Percentiles rank a stretch among this genome's conserved stretches.
These are phyloP conservation scores for Cytospora mali DNA, from an alignment of 2,329 filamentous ascomycete species.

Conservation along the genomic window DNA sequence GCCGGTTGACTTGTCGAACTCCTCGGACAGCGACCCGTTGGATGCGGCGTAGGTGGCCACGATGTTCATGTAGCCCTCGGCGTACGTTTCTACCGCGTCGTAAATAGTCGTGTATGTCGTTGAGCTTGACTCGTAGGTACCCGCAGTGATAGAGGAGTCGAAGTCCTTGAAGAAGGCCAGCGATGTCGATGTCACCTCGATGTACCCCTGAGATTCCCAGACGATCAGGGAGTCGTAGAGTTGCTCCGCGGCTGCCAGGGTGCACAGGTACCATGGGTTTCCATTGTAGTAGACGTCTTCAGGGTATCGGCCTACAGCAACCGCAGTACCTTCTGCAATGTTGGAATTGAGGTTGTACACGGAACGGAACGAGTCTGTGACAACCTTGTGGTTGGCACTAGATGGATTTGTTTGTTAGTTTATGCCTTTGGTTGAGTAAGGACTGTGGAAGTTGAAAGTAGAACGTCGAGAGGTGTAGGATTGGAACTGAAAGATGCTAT, in stretches of 20 bases:
- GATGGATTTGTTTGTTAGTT: neutral
- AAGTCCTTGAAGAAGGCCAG: slow-evolving; percentile 73
- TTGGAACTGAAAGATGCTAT: too few relatives aligned
- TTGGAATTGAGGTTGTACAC: slow-evolving; percentile 72
- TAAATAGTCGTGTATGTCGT: slow-evolving; percentile 57
- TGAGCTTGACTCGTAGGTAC: slow-evolving; percentile 60
- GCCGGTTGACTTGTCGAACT: slow-evolving; percentile 60
- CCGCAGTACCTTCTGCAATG: slow-evolving; percentile 59
- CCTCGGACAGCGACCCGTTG: slow-evolving; percentile 69
- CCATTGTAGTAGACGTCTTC: slow-evolving; percentile 77
- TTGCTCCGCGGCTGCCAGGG: slow-evolving; percentile 76
- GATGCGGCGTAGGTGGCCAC: slow-evolving; percentile 63
- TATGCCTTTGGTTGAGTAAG: neutral
- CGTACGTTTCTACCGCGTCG: slow-evolving; percentile 59
- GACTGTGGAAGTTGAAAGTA: too few relatives aligned
- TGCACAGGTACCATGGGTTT: slow-evolving; percentile 81
- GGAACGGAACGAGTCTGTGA: slow-evolving; percentile 73
- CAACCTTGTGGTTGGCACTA: slow-evolving; percentile 70
- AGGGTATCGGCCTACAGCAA: slow-evolving; percentile 67
- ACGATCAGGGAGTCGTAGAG: slow-evolving; percentile 76
- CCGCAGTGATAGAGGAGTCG: slow-evolving; percentile 57
- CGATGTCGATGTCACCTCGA: slow-evolving; percentile 66
- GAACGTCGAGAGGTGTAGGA: too few relatives aligned
- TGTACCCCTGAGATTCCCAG: slow-evolving; percentile 65
- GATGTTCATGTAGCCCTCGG: slow-evolving; percentile 63